Percentiles rank a stretch among this genome's conserved stretches.
phyloP scores from a whole-genome alignment of 805 yeast genomes.

The Isabelozyma gotoi region DNA sequence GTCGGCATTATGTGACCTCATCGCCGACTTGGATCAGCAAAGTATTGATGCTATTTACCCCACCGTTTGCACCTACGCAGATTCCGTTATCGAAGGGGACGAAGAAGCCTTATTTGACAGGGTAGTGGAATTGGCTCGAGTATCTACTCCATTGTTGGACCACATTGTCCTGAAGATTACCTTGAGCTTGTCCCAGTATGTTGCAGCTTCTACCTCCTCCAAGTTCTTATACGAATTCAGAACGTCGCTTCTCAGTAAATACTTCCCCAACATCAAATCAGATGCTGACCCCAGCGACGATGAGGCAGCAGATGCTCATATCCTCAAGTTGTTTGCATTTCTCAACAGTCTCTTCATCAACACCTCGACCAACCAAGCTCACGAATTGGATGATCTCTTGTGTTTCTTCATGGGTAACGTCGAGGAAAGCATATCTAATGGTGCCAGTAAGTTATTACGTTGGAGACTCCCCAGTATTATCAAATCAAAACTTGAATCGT shows the following conservation, averaged over 20 bases:
- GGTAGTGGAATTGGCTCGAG: slow-evolving; percentile 12
- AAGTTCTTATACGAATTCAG: not conserved
- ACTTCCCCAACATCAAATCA: not conserved
- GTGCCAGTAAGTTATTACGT: slow-evolving; percentile 43
- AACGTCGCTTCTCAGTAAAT: not conserved
- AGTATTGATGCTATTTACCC: slow-evolving; percentile 4
- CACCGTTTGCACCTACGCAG: slow-evolving; percentile 7
- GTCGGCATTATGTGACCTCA: slow-evolving; percentile 23
- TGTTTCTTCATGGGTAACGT: slow-evolving; percentile 32
- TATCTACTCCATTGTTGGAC: slow-evolving; percentile 14
- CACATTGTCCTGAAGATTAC: slow-evolving; percentile 7
- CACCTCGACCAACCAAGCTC: not conserved
- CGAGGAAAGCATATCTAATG: slow-evolving; percentile 35
- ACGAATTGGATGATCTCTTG: slow-evolving; percentile 1
- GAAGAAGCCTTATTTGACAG: slow-evolving; percentile 6
- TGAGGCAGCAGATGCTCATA: not conserved
- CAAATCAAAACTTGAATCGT: slow-evolving; percentile 4
- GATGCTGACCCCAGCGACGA: not conserved
- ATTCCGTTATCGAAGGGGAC: not conserved
- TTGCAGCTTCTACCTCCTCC: not conserved
- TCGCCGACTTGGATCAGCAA: slow-evolving; percentile 18
- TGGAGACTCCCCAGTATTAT: slow-evolving; percentile 51
- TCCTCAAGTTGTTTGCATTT: not conserved
- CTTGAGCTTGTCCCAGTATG: not conserved
- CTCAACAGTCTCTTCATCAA: not conserved